Base-by-base conservation (phyloP, 2,329 filamentous ascomycete genomes). In the Plectosphaerella sp. region DNA sequence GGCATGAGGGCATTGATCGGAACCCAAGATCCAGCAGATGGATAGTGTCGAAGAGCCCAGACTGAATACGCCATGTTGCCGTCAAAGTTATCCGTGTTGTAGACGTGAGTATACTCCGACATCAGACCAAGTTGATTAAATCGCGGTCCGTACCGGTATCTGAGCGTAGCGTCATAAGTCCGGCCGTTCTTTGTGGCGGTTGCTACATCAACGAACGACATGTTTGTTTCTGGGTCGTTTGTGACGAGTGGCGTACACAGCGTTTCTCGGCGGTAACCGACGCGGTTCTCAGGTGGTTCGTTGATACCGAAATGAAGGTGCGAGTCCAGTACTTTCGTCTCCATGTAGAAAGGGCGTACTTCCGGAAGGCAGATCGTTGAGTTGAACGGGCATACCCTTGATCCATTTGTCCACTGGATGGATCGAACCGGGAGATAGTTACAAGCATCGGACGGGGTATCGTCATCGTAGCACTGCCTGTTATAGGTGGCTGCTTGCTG, bases 301-400 rank as follows among this genome's bases (percentile, higher is more conserved):
- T 62, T 63, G 9, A 63, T 48, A 1, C 60, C 62, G 3, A 63
- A 25, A 18, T 63, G 47, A 0, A 47, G 20, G 15, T 59, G 48
- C 12, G 54, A 59, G 20, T 61, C 48, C 4, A 64, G 35, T 46
- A 51, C 50, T 1, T 56, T 58, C 1, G 58, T 55, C 15, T 49
- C 22, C 51, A 56, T 52, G 8, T 8, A 36, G 8, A 53, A 22
- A 8, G 58, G 22, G 3, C 49, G 61, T 2, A 16, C 8, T 5
- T 49, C 36, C 8, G 28, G 28, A 1, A 37, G 15, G 45, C 61
- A 62, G 0, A 62, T 47, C 1, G 28, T 35, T 2, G 43, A 36
- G 0, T 47, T 47, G 25, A 63, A 64, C 2, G 61, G 61, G 24
- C 61, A 63, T 2, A 45, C 18, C 2, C 39, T 15, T 6, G 50